phyloP scores from a whole-genome alignment of 768 basidiomycete species.

The Polyporus arcularius region DNA sequence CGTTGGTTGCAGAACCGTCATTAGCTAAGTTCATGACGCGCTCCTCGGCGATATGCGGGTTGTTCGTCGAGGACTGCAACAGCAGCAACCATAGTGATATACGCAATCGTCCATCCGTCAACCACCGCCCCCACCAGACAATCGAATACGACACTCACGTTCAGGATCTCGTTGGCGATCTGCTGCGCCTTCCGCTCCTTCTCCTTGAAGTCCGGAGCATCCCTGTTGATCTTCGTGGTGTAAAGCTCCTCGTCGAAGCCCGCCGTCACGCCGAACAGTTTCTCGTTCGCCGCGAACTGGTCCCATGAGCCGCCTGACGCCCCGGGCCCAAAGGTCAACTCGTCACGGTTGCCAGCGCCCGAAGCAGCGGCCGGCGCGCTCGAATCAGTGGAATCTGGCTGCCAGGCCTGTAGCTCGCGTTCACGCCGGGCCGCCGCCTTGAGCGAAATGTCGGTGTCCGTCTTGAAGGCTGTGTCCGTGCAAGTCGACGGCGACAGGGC shows the following conservation, averaged over 20 bases:
- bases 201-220: constrained; percentile 83
- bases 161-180: constrained; percentile 89
- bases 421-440: constrained; percentile 56
- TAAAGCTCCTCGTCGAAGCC: constrained; percentile 93
- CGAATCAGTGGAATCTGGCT: constrained; percentile 36
- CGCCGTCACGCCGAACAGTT: constrained; percentile 88
- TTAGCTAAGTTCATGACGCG: constrained; percentile 56
- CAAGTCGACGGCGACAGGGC: background rate
- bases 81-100: background rate
- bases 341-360: constrained; percentile 44
- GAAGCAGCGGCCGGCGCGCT: constrained; percentile 34
- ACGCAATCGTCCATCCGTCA: background rate
- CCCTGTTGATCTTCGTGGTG: constrained; percentile 90
- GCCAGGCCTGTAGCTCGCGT: constrained; percentile 84
- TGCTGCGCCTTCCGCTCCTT: constrained; percentile 83
- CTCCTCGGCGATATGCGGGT: constrained; percentile 91
- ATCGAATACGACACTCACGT: constrained; percentile 48
- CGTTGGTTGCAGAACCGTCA: constrained; percentile 78
- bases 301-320: constrained; percentile 67
- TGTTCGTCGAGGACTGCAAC: constrained; percentile 59
- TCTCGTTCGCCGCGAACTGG: constrained; percentile 92
- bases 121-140: background rate
- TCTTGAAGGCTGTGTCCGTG: constrained; percentile 65
- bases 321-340: constrained; percentile 67
- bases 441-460: constrained; percentile 72